Evolutionary conservation across 2,329 filamentous ascomycete species (phyloP).

Genomic region (Microsporum ferrugineum): DNA sequence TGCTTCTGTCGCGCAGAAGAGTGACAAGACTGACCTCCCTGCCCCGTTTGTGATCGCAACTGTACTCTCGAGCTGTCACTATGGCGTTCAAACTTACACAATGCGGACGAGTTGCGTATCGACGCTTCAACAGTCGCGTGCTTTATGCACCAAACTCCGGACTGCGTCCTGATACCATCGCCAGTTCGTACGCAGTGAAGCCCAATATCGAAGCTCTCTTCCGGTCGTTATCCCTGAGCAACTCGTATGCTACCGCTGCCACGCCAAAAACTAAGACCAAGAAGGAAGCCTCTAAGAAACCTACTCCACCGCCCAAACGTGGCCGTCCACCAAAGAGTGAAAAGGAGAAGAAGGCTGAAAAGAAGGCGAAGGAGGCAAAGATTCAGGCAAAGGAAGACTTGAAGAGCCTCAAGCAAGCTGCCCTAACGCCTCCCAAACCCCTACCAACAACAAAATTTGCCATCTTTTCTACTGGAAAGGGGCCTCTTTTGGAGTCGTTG

Average conservation of each 20-base stretch:
- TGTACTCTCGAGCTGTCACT: neutral
- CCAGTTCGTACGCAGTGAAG: neutral
- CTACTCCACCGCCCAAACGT: neutral
- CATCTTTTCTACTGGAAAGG: constrained; percentile 18
- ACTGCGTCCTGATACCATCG: neutral
- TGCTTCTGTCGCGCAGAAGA: neutral
- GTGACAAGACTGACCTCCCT: neutral
- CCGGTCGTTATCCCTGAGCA: constrained; percentile 15
- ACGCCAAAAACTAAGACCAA: constrained; percentile 18
- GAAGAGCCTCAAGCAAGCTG: constrained; percentile 24
- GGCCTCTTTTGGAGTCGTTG: constrained; percentile 10
- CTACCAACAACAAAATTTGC: constrained; percentile 20
- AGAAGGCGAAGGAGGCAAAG: constrained; percentile 20
- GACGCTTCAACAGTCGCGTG: constrained; percentile 6
- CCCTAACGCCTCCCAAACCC: constrained; percentile 27
- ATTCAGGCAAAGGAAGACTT: constrained; percentile 17
- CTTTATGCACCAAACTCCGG: neutral
- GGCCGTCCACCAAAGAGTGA: constrained; percentile 6
- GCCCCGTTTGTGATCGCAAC: neutral
- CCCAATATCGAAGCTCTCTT: neutral
- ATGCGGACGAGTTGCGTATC: constrained; percentile 22
- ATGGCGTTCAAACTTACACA: constrained; percentile 27
- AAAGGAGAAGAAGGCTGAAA: constrained; percentile 13
- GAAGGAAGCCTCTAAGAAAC: constrained; percentile 6
- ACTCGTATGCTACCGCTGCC: constrained; percentile 25